Evolutionary conservation across 2,329 filamentous ascomycete species (phyloP).

Genomic region (Cercospora janseana): DNA sequence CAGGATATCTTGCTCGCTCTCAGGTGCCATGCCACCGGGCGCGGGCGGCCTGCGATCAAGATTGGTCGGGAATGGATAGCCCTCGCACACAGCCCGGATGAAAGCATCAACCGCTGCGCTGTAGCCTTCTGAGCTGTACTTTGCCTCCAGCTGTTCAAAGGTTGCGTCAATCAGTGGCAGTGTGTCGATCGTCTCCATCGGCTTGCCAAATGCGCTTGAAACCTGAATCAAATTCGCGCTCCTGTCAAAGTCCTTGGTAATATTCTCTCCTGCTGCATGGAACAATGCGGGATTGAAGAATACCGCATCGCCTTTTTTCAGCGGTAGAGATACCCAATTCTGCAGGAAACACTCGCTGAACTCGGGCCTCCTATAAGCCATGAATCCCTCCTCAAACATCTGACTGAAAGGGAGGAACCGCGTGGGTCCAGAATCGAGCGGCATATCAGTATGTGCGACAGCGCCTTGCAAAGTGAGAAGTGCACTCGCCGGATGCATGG

Average conservation of each 20-base stretch:
- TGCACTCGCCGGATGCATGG: constrained; percentile 55
- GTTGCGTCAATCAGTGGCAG: constrained; percentile 48
- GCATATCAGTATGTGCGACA: constrained; percentile 62
- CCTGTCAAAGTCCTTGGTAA: constrained; percentile 49
- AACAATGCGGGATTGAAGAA: constrained; percentile 65
- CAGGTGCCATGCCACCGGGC: constrained; percentile 59
- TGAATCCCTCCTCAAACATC: constrained; percentile 55
- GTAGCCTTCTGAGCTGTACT: constrained; percentile 40
- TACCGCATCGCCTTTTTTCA: constrained; percentile 58
- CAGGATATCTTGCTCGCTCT: constrained; percentile 57
- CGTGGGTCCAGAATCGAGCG: constrained; percentile 58
- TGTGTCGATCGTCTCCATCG: constrained; percentile 61
- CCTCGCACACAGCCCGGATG: constrained; percentile 54
- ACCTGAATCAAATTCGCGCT: constrained; percentile 63
- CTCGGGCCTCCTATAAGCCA: constrained; percentile 55
- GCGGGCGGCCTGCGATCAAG: constrained; percentile 57
- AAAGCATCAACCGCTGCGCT: constrained; percentile 49
- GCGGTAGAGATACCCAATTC: constrained; percentile 53
- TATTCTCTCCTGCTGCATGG: constrained; percentile 62
- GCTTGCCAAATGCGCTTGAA: constrained; percentile 61
- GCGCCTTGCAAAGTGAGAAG: constrained; percentile 63
- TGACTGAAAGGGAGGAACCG: constrained; percentile 62
- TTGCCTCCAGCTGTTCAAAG: constrained; percentile 44
- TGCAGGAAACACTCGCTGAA: constrained; percentile 57
- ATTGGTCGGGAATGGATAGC: constrained; percentile 64